phyloP scores from a whole-genome alignment of 2,329 filamentous ascomycete genomes.

The Juglanconis sp. region DNA sequence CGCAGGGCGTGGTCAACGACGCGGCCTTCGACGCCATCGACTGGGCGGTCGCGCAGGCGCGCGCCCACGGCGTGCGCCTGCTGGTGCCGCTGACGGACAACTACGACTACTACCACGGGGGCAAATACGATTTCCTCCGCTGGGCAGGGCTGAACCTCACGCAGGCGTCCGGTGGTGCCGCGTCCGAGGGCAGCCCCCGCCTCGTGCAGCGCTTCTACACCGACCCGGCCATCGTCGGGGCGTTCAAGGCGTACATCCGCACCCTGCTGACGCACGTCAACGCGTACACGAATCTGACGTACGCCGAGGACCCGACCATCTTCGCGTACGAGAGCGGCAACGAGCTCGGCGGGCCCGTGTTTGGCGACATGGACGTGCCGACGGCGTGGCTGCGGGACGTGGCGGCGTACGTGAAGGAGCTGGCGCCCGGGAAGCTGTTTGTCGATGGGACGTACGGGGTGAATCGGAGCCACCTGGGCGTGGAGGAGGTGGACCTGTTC shows the following conservation, averaged over 20 bases:
- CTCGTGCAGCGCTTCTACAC: constrained; percentile 44
- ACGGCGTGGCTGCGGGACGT: constrained; percentile 41
- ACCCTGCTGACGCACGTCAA: constrained; percentile 44
- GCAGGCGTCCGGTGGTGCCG: constrained; percentile 29
- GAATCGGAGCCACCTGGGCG: constrained; percentile 38
- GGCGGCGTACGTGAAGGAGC: constrained; percentile 37
- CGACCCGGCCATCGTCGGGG: constrained; percentile 36
- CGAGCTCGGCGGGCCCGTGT: constrained; percentile 42
- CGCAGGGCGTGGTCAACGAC: constrained; percentile 37
- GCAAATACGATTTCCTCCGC: constrained; percentile 46
- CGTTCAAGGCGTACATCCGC: constrained; percentile 44
- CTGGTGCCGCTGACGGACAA: constrained; percentile 45
- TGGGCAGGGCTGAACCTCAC: constrained; percentile 43
- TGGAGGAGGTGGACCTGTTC: constrained; percentile 43
- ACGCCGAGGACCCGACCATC: constrained; percentile 47
- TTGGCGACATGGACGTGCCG: constrained; percentile 42
- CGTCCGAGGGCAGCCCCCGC: constrained; percentile 24
- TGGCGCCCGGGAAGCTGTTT: constrained; percentile 42
- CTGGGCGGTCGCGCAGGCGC: constrained; percentile 45
- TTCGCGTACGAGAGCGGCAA: constrained; percentile 49
- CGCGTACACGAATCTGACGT: constrained; percentile 41
- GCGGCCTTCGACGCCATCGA: constrained; percentile 43
- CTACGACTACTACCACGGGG: constrained; percentile 50
- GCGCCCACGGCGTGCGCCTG: constrained; percentile 40
- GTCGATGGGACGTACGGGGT: constrained; percentile 48